Percentiles rank a stretch among this genome's conserved stretches.
Evolutionary conservation across 768 basidiomycete genomes (phyloP).

Genomic region (Infundibulicybe gibba): DNA sequence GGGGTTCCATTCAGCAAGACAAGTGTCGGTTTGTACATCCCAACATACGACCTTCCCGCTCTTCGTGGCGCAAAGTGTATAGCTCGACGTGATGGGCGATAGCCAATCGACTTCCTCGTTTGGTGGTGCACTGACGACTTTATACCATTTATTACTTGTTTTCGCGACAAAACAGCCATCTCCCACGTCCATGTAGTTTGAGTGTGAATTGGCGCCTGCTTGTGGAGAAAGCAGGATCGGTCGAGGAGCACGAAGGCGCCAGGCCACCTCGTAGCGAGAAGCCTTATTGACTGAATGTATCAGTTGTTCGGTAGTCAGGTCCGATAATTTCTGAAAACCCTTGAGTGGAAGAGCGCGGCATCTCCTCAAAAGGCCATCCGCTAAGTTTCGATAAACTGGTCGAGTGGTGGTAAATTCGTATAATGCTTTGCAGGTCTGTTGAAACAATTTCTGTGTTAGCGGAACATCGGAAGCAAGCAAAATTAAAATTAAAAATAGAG

Average conservation of each 20-base stretch:
- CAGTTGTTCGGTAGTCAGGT: conserved; percentile 60
- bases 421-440: conserved; percentile 60
- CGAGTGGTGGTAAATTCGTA: conserved; percentile 60
- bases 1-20: conserved; percentile 70
- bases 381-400: conserved; percentile 65
- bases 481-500: neutral
- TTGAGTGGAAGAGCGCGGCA: conserved; percentile 68
- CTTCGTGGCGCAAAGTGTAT: conserved; percentile 76
- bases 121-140: conserved; percentile 62
- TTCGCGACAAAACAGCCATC: conserved; percentile 5
- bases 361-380: conserved; percentile 55
- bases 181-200: conserved; percentile 34
- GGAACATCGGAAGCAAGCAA: conserved; percentile 4
- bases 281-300: conserved; percentile 64
- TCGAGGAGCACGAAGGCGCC: conserved; percentile 55
- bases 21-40: conserved; percentile 61
- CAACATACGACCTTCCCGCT: conserved; percentile 75
- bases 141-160: conserved; percentile 51
- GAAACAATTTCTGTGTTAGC: neutral
- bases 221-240: conserved; percentile 35
- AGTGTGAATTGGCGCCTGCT: conserved; percentile 25
- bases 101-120: conserved; percentile 74
- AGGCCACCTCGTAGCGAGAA: conserved; percentile 55
- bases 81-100: conserved; percentile 71
- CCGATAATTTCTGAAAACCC: conserved; percentile 65